Base-by-base conservation (phyloP, 169 alveolate species). In the Blepharisma undulans region DNA sequence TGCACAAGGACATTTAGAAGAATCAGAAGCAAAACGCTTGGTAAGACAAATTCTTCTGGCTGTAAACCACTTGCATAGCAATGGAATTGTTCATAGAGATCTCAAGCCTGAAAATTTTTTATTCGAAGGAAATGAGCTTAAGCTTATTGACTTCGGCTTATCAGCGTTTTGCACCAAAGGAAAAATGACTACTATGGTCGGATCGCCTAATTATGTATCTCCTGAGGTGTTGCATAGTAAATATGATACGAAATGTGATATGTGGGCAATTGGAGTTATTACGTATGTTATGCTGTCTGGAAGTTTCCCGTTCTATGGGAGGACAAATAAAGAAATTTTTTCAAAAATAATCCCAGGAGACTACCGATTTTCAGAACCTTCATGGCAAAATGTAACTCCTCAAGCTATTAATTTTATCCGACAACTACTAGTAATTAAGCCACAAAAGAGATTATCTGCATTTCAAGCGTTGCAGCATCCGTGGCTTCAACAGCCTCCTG, bases 371-470 rank as follows among this genome's bases (percentile, higher is more conserved):
- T 22, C 29, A 29, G 29, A 22, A 4, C 80, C 80, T 72, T 22
- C 29, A 72, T 72, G 80, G 80, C 29, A 72, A 72, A 72, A 72
- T 72, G 80, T 72, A 48, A 72, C 80, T 29, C 80, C 80, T 25
- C 29, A 72, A 6, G 36, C 33, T 4, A 72, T 72, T 8, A 72
- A 96, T 91, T 94, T 97, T 79, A 92, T 97, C 89, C 87, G 92
- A 66, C 84, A 90, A 79, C 95, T 96, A 97, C 34, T 97, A 21
- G 93, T 89, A 78, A 96, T 92, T 92, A 97, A 97, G 87, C 99
- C 99, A 8, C 87, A 92, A 8, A 96, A 96, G 80, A 93, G 99
- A 81, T 97, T 96, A 10, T 90, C 96, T 78, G 98, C 98, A 16
- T 80, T 94, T 14, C 91, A 97, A 92, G 90, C 95, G 59, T 86